These are phyloP conservation scores for Cryptosporidium bovis DNA, from an alignment of 169 alveolate genomes.

Conservation along the genomic window DNA sequence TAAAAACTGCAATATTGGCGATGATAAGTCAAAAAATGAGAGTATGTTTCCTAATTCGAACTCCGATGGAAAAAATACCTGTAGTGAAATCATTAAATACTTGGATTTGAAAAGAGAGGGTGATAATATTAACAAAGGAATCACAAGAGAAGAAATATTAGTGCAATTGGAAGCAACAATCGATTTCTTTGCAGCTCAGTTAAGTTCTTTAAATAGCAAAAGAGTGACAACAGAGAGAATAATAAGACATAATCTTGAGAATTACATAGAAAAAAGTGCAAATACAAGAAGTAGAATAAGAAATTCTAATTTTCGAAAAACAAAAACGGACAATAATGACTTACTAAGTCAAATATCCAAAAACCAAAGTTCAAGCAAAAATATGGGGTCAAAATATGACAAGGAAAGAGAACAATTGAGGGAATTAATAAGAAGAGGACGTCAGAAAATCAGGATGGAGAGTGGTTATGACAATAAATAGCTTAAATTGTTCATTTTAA, in stretches of 20 bases:
- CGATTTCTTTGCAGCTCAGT: slow-evolving; percentile 48
- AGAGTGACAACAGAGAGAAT: slow-evolving; percentile 51
- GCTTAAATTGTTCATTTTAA: too few species aligned
- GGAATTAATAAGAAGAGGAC: slow-evolving; percentile 56
- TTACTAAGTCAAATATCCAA: background rate
- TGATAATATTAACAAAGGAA: background rate
- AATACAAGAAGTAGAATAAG: background rate
- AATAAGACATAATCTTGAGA: slow-evolving; percentile 21
- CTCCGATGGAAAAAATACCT: background rate
- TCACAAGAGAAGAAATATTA: slow-evolving; percentile 37
- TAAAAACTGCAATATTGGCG: slow-evolving; percentile 7
- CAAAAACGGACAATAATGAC: slow-evolving; percentile 4
- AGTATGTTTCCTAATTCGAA: background rate
- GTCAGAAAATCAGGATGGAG: slow-evolving; percentile 27
- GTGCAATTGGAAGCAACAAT: slow-evolving; percentile 47
- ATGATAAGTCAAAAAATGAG: background rate
- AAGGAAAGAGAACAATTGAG: slow-evolving; percentile 54
- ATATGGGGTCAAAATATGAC: slow-evolving; percentile 16
- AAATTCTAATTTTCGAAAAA: background rate
- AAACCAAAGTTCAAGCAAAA: background rate
- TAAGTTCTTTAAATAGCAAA: slow-evolving; percentile 54
- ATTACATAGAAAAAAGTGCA: background rate
- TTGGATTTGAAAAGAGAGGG: slow-evolving; percentile 1
- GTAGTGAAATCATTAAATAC: slow-evolving; percentile 32
- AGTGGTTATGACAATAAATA: background rate